Percentiles rank a stretch among this genome's conserved stretches.
These are phyloP conservation scores for Mycena galopus DNA, from an alignment of 768 basidiomycete species.

Conservation along the genomic window DNA sequence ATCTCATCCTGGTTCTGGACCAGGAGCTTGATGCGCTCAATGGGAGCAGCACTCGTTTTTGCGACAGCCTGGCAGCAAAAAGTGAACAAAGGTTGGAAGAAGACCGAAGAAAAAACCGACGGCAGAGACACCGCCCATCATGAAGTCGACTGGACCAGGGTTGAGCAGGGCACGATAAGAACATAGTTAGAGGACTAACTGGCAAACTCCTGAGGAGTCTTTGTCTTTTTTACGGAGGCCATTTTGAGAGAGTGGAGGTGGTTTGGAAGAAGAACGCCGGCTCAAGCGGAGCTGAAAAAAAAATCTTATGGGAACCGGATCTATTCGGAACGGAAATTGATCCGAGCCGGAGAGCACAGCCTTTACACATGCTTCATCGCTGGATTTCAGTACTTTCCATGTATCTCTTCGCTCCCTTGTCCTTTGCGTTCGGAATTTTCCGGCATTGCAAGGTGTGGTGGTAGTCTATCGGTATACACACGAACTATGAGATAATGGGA, in stretches of 20 bases:
- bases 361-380: not conserved
- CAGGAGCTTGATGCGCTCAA: constrained; percentile 99
- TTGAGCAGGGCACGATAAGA: constrained; percentile 34
- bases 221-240: constrained; percentile 81
- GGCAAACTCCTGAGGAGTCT: constrained; percentile 93
- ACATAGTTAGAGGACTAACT: constrained; percentile 5
- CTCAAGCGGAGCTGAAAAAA: constrained; percentile 46
- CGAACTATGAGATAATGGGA: too few species aligned
- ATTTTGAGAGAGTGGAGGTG: constrained; percentile 80
- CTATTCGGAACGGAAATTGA: constrained; percentile 11
- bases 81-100: constrained; percentile 38
- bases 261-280: constrained; percentile 56
- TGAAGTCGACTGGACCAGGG: constrained; percentile 79
- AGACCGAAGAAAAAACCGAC: constrained; percentile 57
- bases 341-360: constrained; percentile 14
- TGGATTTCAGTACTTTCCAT: too few species aligned
- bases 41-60: constrained; percentile 99
- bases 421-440: too few species aligned
- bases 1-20: constrained; percentile 99
- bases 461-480: too few species aligned
- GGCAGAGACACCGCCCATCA: constrained; percentile 97
- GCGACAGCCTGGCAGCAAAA: constrained; percentile 83
- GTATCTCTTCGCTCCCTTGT: too few species aligned
- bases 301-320: constrained; percentile 54
- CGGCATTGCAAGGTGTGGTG: too few species aligned